phyloP scores from a whole-genome alignment of 768 basidiomycete genomes.

The Mrakia frigida region DNA sequence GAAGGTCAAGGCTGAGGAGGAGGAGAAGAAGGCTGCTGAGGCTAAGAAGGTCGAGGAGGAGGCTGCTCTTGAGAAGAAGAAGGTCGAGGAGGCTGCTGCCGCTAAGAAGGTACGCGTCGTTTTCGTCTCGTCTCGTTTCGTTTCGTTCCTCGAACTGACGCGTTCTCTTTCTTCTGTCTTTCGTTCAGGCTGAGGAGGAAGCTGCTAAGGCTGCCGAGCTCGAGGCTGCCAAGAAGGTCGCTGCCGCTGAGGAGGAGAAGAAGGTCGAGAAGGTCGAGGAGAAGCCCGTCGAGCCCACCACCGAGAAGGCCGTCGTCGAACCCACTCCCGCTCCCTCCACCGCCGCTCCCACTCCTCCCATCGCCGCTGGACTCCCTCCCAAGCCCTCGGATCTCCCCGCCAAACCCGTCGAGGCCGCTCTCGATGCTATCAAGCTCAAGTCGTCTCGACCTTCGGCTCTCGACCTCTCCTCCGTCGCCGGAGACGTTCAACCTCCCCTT shows the following conservation, averaged over 20 bases:
- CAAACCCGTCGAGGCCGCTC: slow-evolving; percentile 24
- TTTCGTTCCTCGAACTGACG: background rate
- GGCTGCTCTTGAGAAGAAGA: slow-evolving; percentile 24
- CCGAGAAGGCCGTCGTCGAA: slow-evolving; percentile 40
- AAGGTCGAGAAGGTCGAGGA: slow-evolving; percentile 38
- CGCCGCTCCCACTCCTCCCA: slow-evolving; percentile 38
- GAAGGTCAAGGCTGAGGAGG: slow-evolving; percentile 27
- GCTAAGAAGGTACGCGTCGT: slow-evolving; percentile 15
- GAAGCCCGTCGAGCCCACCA: slow-evolving; percentile 41
- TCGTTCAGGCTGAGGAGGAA: slow-evolving; percentile 4
- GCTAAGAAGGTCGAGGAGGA: slow-evolving; percentile 28
- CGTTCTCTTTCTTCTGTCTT: too few species aligned
- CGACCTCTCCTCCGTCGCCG: slow-evolving; percentile 3
- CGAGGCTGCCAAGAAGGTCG: slow-evolving; percentile 14
- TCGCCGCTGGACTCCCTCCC: slow-evolving; percentile 36
- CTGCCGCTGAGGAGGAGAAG: slow-evolving; percentile 30
- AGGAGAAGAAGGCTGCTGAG: slow-evolving; percentile 36
- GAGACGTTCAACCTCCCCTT: slow-evolving; percentile 1
- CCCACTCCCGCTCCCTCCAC: slow-evolving; percentile 31
- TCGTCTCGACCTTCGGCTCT: background rate
- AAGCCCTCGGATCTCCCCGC: slow-evolving; percentile 34
- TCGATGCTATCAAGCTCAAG: slow-evolving; percentile 22
- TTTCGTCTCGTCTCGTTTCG: background rate
- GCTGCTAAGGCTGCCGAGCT: slow-evolving; percentile 32
- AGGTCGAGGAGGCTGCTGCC: slow-evolving; percentile 19